phyloP scores from a whole-genome alignment of 768 basidiomycete genomes.

The Auriscalpium vulgare region DNA sequence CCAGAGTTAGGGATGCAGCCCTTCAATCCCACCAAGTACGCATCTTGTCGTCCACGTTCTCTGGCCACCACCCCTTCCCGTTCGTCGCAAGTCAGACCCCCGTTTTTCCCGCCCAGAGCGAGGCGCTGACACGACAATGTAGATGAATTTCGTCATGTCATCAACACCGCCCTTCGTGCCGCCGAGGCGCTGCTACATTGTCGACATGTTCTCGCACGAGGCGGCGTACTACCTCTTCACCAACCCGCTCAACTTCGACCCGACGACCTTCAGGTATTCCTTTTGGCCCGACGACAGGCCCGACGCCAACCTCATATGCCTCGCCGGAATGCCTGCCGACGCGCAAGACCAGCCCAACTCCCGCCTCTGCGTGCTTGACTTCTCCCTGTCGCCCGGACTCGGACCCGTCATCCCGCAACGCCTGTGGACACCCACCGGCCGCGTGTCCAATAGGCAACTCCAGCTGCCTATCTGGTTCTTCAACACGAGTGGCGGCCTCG shows the following conservation, averaged over 20 bases:
- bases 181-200: too few species aligned
- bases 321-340: neutral
- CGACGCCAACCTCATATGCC: too few species aligned
- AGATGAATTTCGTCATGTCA: too few species aligned
- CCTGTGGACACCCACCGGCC: conserved; percentile 11
- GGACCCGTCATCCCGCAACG: conserved; percentile 11
- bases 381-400: neutral
- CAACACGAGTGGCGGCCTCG: conserved; percentile 9
- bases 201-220: neutral
- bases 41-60: too few species aligned
- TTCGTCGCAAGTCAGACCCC: too few species aligned
- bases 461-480: conserved; percentile 14
- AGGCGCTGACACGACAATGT: too few species aligned
- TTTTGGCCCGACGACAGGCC: too few species aligned
- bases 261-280: neutral
- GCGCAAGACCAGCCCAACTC: neutral
- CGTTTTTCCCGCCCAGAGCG: too few species aligned
- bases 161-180: too few species aligned
- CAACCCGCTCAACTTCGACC: neutral
- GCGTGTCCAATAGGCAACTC: conserved; percentile 9
- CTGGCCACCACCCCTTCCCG: too few species aligned
- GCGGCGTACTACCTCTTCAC: neutral
- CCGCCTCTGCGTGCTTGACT: conserved; percentile 8
- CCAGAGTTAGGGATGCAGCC: too few species aligned
- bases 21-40: too few species aligned